Evolutionary conservation across 257 asterid genomes (phyloP).

Genomic region (Mitragyna speciosa): DNA sequence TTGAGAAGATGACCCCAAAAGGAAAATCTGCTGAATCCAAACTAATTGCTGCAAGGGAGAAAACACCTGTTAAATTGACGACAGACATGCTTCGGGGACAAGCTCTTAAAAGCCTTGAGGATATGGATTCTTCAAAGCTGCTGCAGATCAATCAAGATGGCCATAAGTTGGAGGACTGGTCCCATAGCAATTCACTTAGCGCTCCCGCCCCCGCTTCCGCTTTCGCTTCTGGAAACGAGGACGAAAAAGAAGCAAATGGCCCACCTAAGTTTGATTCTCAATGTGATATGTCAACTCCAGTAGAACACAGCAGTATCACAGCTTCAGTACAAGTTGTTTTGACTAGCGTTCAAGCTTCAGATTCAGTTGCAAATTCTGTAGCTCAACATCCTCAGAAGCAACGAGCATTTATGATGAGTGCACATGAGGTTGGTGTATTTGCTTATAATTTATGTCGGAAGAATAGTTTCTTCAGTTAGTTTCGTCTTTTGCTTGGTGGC

Average conservation of each 20-base stretch:
- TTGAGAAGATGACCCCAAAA: slow-evolving; percentile 69
- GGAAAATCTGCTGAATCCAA: slow-evolving; percentile 64
- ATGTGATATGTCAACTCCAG: slow-evolving; percentile 20
- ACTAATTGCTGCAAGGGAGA: slow-evolving; percentile 44
- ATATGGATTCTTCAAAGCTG: slow-evolving; percentile 50
- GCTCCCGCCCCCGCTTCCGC: slow-evolving; percentile 33
- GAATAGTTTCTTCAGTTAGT: background rate
- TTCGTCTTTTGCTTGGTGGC: background rate
- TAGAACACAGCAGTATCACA: slow-evolving; percentile 20
- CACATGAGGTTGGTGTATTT: slow-evolving; percentile 57
- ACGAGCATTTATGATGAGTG: slow-evolving; percentile 68
- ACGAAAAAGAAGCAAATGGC: slow-evolving; percentile 33
- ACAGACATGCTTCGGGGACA: slow-evolving; percentile 55
- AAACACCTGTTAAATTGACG: slow-evolving; percentile 45
- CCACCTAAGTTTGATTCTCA: slow-evolving; percentile 22
- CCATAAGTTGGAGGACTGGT: slow-evolving; percentile 40
- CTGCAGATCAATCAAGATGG: slow-evolving; percentile 36
- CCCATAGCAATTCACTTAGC: slow-evolving; percentile 28
- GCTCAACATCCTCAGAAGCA: slow-evolving; percentile 56
- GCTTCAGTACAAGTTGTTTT: slow-evolving; percentile 28
- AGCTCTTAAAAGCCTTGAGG: slow-evolving; percentile 62
- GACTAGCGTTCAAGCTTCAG: slow-evolving; percentile 24
- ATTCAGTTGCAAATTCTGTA: slow-evolving; percentile 30
- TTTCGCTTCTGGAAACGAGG: slow-evolving; percentile 32
- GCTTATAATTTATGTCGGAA: background rate